phyloP scores from a whole-genome alignment of 1,284 basidiomycete genomes.

The Cryptococcus hybrid region DNA sequence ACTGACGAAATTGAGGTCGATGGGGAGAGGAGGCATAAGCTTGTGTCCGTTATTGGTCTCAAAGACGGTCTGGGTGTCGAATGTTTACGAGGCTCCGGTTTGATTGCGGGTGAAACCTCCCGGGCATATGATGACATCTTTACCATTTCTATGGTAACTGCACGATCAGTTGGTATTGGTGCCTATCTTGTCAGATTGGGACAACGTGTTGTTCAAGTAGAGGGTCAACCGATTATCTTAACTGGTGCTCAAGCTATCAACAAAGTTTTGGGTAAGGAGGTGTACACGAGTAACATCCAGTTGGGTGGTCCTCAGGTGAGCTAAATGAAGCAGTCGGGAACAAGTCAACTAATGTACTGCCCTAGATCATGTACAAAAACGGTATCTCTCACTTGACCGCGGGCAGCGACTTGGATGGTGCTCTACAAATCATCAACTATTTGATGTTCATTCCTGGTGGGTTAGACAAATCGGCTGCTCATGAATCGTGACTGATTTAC shows the following conservation, averaged over 20 bases:
- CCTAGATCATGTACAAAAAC: constrained; percentile 95
- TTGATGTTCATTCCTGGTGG: constrained; percentile 81
- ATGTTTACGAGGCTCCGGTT: constrained; percentile 90
- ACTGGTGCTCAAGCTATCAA: constrained; percentile 97
- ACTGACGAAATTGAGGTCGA: constrained; percentile 81
- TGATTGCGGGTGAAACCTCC: constrained; percentile 98
- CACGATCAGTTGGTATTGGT: constrained; percentile 98
- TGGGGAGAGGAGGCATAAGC: constrained; percentile 86
- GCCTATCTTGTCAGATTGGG: constrained; percentile 98
- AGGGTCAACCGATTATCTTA: constrained; percentile 98
- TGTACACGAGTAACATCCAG: constrained; percentile 98
- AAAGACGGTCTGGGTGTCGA: constrained; percentile 99
- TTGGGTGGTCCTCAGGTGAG: constrained; percentile 85
- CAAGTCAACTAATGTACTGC: background rate
- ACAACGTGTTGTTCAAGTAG: constrained; percentile 97
- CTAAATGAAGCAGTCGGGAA: background rate
- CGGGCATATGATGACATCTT: constrained; percentile 99
- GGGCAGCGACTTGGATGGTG: constrained; percentile 90
- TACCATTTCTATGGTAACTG: constrained; percentile 98
- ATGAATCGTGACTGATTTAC: background rate
- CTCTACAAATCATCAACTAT: constrained; percentile 91
- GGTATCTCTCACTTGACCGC: constrained; percentile 97
- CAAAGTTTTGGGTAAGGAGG: constrained; percentile 98
- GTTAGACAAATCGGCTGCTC: constrained; percentile 7
- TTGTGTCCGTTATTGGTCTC: constrained; percentile 93